Conservation (phyloP, 164 flowering plant genomes). For the Vitis rupestris region DNA sequence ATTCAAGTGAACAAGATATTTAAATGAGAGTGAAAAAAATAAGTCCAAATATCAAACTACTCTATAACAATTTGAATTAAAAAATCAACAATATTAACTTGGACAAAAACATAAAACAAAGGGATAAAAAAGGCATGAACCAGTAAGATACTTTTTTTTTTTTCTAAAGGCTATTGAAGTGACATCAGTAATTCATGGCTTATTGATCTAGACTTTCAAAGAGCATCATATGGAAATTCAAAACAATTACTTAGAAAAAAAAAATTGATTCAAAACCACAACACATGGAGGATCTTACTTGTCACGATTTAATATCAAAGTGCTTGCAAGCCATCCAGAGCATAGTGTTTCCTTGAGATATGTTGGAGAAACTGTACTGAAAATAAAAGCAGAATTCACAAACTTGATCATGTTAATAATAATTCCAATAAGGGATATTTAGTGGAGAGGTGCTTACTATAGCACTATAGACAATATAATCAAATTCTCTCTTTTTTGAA, state of each 20-base stretch:
- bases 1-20: too few relatives aligned
- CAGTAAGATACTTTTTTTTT: not conserved
- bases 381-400: slow-evolving; percentile 26
- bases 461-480: too few relatives aligned
- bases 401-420: slow-evolving; percentile 7
- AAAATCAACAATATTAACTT: too few relatives aligned
- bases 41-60: too few relatives aligned
- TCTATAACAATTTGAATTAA: too few relatives aligned
- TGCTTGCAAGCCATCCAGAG: slow-evolving; percentile 68
- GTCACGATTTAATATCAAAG: slow-evolving; percentile 47
- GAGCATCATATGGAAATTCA: not conserved
- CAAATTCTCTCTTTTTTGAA: too few relatives aligned
- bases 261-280: not conserved
- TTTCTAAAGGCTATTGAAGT: not conserved
- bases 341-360: slow-evolving; percentile 62
- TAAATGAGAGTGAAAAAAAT: too few relatives aligned
- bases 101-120: not conserved
- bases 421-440: not conserved
- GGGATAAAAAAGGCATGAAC: not conserved
- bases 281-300: slow-evolving; percentile 38
- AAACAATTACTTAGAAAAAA: not conserved
- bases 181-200: not conserved
- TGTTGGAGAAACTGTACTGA: slow-evolving; percentile 73
- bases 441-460: not conserved
- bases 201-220: not conserved